Conservation (phyloP, 805 yeast species). For the Starmera quercuum region DNA sequence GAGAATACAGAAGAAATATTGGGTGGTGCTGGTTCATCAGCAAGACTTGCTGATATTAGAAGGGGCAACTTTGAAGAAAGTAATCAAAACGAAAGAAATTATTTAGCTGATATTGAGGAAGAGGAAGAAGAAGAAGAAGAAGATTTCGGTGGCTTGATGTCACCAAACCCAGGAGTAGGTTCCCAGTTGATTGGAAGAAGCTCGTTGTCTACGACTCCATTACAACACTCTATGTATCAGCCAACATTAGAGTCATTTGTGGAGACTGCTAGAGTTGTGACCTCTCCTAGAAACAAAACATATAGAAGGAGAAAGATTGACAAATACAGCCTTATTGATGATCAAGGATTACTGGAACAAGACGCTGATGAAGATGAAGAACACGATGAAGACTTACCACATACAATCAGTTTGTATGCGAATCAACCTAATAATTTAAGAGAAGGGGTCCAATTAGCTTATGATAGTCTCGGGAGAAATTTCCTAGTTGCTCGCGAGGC, state of each 20-base stretch:
- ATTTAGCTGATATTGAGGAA: conserved; percentile 25
- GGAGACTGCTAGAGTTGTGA: conserved; percentile 5
- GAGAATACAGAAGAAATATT: conserved; percentile 74
- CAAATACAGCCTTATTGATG: conserved; percentile 11
- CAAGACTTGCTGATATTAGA: conserved; percentile 24
- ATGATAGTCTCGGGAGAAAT: conserved; percentile 62
- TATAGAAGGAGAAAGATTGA: too few relatives aligned
- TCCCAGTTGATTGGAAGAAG: conserved; percentile 19
- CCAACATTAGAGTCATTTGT: conserved; percentile 20
- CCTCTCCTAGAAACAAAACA: conserved; percentile 6
- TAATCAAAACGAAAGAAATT: conserved; percentile 11
- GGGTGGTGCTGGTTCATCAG: conserved; percentile 65
- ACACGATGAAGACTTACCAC: conserved; percentile 23
- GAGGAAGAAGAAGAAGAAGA: conserved; percentile 15
- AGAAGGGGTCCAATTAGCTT: conserved; percentile 74
- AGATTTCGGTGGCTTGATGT: conserved; percentile 13
- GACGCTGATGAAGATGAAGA: conserved; percentile 10
- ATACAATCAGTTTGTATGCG: conserved; percentile 64
- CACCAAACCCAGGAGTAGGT: conserved; percentile 3
- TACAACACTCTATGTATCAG: conserved; percentile 17
- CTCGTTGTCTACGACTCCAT: conserved; percentile 11
- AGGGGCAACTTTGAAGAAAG: conserved; percentile 4
- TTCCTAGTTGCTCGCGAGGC: conserved; percentile 58
- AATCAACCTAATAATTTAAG: conserved; percentile 69
- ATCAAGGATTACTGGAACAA: conserved; percentile 1